Evolutionary conservation across 331 rosid genomes (phyloP).

Genomic region (Acacia pycnantha): DNA sequence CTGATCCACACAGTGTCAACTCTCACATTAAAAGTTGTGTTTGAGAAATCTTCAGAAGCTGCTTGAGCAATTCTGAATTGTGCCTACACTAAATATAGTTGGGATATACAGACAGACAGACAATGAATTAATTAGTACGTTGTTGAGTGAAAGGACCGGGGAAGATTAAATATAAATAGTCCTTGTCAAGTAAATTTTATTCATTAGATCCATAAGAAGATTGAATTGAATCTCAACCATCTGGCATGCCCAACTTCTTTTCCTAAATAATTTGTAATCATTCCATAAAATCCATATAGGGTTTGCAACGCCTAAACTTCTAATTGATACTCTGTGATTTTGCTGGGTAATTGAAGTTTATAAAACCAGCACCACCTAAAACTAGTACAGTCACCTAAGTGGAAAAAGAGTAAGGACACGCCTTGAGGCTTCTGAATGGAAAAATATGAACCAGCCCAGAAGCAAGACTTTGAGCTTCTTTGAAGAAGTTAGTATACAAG

Average conservation of each 20-base stretch:
- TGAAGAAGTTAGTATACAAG: constrained; percentile 15
- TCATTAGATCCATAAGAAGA: too few species aligned
- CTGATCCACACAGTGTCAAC: neutral
- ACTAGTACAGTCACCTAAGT: neutral
- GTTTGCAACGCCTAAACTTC: neutral
- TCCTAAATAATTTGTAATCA: neutral
- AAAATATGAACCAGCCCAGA: neutral
- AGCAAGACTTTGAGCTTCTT: neutral
- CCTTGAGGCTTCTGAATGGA: neutral
- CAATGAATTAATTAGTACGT: too few species aligned
- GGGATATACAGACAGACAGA: too few species aligned
- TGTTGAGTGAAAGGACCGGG: too few species aligned
- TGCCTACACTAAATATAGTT: too few species aligned
- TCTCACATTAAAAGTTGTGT: neutral
- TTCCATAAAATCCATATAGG: neutral
- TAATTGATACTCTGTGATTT: neutral
- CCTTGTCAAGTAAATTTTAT: too few species aligned
- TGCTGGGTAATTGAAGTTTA: neutral
- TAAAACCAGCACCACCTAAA: neutral
- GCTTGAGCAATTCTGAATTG: too few species aligned
- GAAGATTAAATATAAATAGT: too few species aligned
- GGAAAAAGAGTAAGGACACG: neutral
- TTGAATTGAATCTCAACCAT: too few species aligned
- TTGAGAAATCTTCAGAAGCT: too few species aligned
- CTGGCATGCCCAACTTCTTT: too few species aligned